These are phyloP conservation scores for Spiromastix sp. DNA, from an alignment of 2,329 filamentous ascomycete species.

Conservation along the genomic window DNA sequence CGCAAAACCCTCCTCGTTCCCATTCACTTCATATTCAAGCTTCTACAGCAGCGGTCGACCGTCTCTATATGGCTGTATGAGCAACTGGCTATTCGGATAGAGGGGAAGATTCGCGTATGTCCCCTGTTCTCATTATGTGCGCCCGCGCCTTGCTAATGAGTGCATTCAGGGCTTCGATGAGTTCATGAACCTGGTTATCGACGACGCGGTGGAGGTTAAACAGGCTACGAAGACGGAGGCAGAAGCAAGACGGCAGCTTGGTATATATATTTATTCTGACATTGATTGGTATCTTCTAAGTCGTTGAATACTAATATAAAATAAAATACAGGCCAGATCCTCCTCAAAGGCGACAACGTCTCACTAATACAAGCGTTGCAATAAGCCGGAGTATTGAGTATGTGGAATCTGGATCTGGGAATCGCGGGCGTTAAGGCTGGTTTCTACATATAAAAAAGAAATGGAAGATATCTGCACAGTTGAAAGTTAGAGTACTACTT, in stretches of 20 bases:
- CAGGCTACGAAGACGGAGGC: constrained; percentile 71
- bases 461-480: too few relatives aligned
- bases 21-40: constrained; percentile 89
- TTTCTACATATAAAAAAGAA: not conserved
- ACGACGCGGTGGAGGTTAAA: constrained; percentile 89
- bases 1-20: constrained; percentile 62
- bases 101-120: constrained; percentile 85
- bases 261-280: constrained; percentile 39
- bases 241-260: constrained; percentile 67
- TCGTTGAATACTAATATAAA: too few relatives aligned
- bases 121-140: constrained; percentile 2
- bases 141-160: constrained; percentile 2
- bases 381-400: constrained; percentile 10
- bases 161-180: constrained; percentile 81
- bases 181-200: constrained; percentile 97
- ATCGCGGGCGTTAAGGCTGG: constrained; percentile 5
- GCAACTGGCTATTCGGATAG: constrained; percentile 85
- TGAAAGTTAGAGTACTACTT: too few relatives aligned
- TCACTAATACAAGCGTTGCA: constrained; percentile 59
- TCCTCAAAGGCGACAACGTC: constrained; percentile 82
- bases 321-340: constrained; percentile 71
- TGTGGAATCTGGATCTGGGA: constrained; percentile 1
- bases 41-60: constrained; percentile 71
- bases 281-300: constrained; percentile 10
- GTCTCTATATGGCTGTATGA: constrained; percentile 97